Evolutionary conservation across 495 filamentous ascomycete genomes (phyloP), one percentile per base, ranked within the genome.

Genomic region (Trichoderma asperelloides): DNA sequence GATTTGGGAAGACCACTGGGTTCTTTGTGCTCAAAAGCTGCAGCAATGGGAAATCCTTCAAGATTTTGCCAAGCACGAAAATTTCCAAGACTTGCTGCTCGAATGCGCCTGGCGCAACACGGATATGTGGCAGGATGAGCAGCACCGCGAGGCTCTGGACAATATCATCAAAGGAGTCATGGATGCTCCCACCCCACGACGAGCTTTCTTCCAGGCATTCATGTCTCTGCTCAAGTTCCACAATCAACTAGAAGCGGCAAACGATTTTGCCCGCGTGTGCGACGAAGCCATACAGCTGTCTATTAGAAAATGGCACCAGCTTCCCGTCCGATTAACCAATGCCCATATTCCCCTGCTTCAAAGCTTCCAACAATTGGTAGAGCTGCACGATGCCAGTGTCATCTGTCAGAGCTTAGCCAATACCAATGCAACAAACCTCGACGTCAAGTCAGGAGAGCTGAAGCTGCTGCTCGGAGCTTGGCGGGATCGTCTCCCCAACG

Each of bases 1-100:
- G 86, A 83, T 99, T 1, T 99, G 96, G 96, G 96, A 99, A 77
- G 96, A 99, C 76, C 96, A 99, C 70, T 99, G 96, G 96, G 85
- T 98, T 41, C 84, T 96, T 49, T 98, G 96, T 74, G 95, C 94
- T 2, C 91, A 98, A 77, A 99, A 98, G 79, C 84, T 99, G 45
- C 96, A 99, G 74, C 96, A 98, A 70, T 99, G 96, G 96, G 96
- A 99, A 66, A 90, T 99, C 66, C 78, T 99, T 33, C 90, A 88
- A 65, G 96, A 99, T 69, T 98, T 96, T 69, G 93, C 96, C n/a
- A 98, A 98, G 76, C 94, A 98, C 68, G 96, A 99, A 72, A 99
- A 98, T 71, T 88, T 96, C 76, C 97, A 97, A 74, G 96, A 99
- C 72, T 86, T 99, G n/a, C 85, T 96, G 25, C 79, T 99, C 21